Percentiles rank a stretch among this genome's conserved stretches.
Conservation (phyloP, 495 filamentous ascomycete genomes). For the Evernia prunastri region DNA sequence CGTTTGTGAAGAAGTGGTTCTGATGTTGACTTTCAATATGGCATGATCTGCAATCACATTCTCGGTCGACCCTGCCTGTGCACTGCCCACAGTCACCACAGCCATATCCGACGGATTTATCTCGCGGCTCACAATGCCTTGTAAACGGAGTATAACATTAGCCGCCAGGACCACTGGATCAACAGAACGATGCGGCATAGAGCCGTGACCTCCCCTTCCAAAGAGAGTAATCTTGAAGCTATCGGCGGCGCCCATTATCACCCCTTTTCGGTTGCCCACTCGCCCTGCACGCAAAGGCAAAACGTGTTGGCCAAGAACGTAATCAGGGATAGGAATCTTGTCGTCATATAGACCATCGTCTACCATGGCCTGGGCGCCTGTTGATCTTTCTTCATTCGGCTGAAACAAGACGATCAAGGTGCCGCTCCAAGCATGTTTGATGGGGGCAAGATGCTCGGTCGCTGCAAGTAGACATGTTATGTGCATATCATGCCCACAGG, state of each 20-base stretch:
- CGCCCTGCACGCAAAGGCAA: conserved; percentile 42
- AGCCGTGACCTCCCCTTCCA: conserved; percentile 49
- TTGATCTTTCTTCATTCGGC: conserved; percentile 47
- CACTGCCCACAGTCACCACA: conserved; percentile 46
- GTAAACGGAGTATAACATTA: conserved; percentile 43
- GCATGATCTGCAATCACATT: conserved; percentile 48
- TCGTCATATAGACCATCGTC: conserved; percentile 44
- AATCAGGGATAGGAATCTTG: conserved; percentile 44
- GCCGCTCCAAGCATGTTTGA: conserved; percentile 39
- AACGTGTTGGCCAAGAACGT: conserved; percentile 48
- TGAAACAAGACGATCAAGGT: conserved; percentile 51
- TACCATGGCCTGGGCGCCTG: conserved; percentile 49
- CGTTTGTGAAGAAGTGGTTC: conserved; percentile 37
- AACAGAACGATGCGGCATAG: conserved; percentile 44
- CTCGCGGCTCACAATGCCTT: conserved; percentile 47
- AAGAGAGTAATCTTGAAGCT: conserved; percentile 46
- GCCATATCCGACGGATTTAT: conserved; percentile 42
- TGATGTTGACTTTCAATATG: conserved; percentile 43
- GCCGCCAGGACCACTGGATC: conserved; percentile 48
- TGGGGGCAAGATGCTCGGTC: conserved; percentile 35
- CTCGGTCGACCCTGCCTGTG: conserved; percentile 47
- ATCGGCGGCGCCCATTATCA: conserved; percentile 41
- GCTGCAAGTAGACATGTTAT: conserved; percentile 48
- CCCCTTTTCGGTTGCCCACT: conserved; percentile 35
- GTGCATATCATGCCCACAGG: conserved; percentile 54